Conservation (phyloP, 257 asterid species). For the Penstemon davidsonii region DNA sequence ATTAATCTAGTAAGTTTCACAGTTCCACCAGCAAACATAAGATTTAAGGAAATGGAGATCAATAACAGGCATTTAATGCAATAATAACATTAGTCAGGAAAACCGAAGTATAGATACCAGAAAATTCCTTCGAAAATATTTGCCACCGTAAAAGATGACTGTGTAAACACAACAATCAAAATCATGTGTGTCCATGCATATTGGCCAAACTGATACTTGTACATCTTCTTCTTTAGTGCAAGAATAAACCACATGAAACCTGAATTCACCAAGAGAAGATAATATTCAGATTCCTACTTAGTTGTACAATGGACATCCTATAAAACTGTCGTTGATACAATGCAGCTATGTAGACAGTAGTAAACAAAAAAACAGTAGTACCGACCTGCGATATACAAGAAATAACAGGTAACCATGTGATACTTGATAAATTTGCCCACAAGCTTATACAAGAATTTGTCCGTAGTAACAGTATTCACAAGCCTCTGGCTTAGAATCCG, state of each 20-base stretch:
- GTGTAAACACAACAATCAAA: constrained; percentile 72
- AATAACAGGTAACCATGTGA: constrained; percentile 91
- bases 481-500: constrained; percentile 87
- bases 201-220: constrained; percentile 91
- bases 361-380: constrained; percentile 22
- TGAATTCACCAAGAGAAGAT: constrained; percentile 35
- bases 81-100: constrained; percentile 9
- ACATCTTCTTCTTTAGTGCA: constrained; percentile 81
- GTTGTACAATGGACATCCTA: background rate
- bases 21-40: background rate
- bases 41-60: constrained; percentile 3
- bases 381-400: constrained; percentile 79
- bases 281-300: constrained; percentile 20
- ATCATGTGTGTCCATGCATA: constrained; percentile 93
- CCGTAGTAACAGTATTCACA: constrained; percentile 72
- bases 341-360: background rate
- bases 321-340: constrained; percentile 2
- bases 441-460: constrained; percentile 66
- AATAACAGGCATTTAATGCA: constrained; percentile 15
- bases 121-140: constrained; percentile 81
- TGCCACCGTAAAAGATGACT: constrained; percentile 79
- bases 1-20: background rate
- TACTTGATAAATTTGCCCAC: constrained; percentile 76
- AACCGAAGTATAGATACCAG: constrained; percentile 47
- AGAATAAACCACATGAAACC: constrained; percentile 95